Evolutionary conservation across 2,329 filamentous ascomycete genomes (phyloP), one percentile per base, ranked within the genome.

Genomic region (Westerdykella aurantiaca): DNA sequence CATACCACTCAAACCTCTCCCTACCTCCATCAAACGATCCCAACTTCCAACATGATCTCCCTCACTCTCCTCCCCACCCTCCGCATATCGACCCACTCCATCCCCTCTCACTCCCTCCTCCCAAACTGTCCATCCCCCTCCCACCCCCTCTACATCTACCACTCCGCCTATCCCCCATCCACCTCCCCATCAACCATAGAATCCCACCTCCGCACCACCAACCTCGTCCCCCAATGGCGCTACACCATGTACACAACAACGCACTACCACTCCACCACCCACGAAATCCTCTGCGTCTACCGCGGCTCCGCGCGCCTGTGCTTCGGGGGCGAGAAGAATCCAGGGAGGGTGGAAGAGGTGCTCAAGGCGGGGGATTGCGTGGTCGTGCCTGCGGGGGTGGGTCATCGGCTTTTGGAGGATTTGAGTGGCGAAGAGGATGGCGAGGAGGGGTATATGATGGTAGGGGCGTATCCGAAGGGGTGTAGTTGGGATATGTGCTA

Each of bases 401-500:
- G 73, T 2, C 82, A 87, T 69, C 70, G 80, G 5, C 63, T 86
- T 46, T 52, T 85, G 12, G 71, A 81, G 47, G 80, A 85, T 57
- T 41, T 75, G 16, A 64, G 69, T 14, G 70, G 72, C 2, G 70
- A 65, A 67, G 71, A 9, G 25, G 25, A 31, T n/a, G 21, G 18
- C 4, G 70, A 64, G 1, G 38, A 40, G 4, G 71, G 67, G 1
- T 86, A 86, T 57, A 67, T 78, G 57, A 85, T 86, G 82, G 76
- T 86, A 0, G 83, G 83, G 1, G 75, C 74, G 38, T 86, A 87
- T 70, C 82, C 81, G 0, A 67, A 51, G 18, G 76, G 73, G 0
- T 69, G 68, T 13, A 72, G 62, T 14, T 87, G 81, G 81, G 82
- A 86, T 62, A 86, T 87, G 83, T 86, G 82, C 53, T 85, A 86